phyloP scores from a whole-genome alignment of 2,329 filamentous ascomycete species.

The Colletotrichum lupini region DNA sequence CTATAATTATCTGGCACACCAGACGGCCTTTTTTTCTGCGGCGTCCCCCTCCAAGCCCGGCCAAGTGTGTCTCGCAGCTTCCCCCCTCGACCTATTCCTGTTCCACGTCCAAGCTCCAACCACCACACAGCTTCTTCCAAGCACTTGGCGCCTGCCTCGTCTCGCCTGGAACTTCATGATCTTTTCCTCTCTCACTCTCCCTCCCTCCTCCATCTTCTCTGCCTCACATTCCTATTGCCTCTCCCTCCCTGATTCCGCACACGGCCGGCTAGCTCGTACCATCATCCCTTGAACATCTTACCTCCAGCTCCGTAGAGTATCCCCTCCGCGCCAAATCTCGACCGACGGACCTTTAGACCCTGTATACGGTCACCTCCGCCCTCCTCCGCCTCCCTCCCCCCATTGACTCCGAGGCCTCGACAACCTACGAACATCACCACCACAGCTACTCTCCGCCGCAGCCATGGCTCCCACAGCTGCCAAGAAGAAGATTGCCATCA shows the following conservation, averaged over 20 bases:
- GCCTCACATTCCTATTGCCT: neutral
- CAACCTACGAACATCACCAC: constrained; percentile 1
- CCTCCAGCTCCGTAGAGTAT: neutral
- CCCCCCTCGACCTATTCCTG: constrained; percentile 10
- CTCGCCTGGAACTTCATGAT: constrained; percentile 25
- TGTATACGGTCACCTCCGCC: constrained; percentile 2
- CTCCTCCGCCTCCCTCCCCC: neutral
- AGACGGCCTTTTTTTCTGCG: constrained; percentile 14
- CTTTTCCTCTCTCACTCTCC: constrained; percentile 2
- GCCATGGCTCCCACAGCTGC: constrained; percentile 55
- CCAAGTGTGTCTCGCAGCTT: constrained; percentile 34
- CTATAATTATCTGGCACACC: constrained; percentile 29
- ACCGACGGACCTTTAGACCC: constrained; percentile 13
- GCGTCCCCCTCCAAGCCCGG: constrained; percentile 8
- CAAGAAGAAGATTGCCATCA: constrained; percentile 82
- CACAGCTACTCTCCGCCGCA: constrained; percentile 14
- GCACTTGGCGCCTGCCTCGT: constrained; percentile 21
- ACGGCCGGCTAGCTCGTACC: constrained; percentile 23
- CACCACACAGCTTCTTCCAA: constrained; percentile 29
- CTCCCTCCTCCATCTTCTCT: constrained; percentile 4
- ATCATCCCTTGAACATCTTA: constrained; percentile 27
- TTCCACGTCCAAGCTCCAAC: constrained; percentile 21
- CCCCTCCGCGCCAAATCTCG: neutral
- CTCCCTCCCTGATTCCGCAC: constrained; percentile 5
- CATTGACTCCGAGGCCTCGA: constrained; percentile 23